Evolutionary conservation across 176 grass and related monocot genomes (phyloP), one percentile per base, ranked within the genome.

Genomic region (Poa annua): DNA sequence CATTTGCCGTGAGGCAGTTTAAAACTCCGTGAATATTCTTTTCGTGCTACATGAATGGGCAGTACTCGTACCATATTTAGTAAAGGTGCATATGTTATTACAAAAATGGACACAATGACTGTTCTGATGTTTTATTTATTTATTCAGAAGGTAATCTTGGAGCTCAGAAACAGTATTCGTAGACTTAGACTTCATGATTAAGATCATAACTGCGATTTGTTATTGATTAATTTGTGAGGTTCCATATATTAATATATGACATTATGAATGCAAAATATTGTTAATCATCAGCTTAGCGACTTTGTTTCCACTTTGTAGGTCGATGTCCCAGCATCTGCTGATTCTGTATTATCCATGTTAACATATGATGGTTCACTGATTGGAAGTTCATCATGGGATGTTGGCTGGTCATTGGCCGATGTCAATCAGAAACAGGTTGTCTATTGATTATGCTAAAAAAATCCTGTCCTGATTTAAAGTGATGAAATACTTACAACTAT

Each of bases 261-360:
- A 44, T 80, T 82, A 41, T 48, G 19, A 44, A 47, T 75, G 45
- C 8, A 29, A 72, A 50, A 73, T 32, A 50, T 50, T 41, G 76
- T 67, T 54, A 16, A 66, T 75, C 35, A 12, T 69, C 39, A 57
- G 29, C 11, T 83, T 49, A 7, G 21, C 32, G 44, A 45, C 11
- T 83, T 42, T 5, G 19, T 82, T 75, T 68, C 15, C 9, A 14
- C 25, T 74, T 81, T 72, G 57, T 87, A 98, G 96, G 89, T 95
- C 75, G 96, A 95, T 95, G 90, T 95, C 38, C 61, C 79, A 26
- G 55, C 78, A 71, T 86, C 96, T 83, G 88, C 90, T 88, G 85
- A 80, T 90, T 84, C 96, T 73, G 74, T 95, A 51, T 82, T 83
- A 75, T 93, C 96, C 67, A 81, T 98, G 65, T 35, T 95, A 77